A percentile compares a stretch with the other conserved stretches of the same genome.
phyloP scores from a whole-genome alignment of 495 filamentous ascomycete genomes.

The Hypoxylon intermedium region DNA sequence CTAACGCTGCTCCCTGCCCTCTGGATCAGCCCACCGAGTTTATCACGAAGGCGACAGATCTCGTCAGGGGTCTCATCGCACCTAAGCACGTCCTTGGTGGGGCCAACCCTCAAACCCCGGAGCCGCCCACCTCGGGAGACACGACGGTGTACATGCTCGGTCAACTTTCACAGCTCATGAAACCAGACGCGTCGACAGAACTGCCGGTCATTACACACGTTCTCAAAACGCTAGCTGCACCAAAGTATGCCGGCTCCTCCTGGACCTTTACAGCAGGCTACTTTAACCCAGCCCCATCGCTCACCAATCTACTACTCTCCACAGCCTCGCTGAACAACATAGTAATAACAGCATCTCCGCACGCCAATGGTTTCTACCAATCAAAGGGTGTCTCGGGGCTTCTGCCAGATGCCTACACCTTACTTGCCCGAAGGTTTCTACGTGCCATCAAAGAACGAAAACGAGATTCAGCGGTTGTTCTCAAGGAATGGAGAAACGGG shows the following conservation, averaged over 20 bases:
- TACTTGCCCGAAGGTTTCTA: slow-evolving; percentile 83
- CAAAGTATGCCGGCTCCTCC: slow-evolving; percentile 67
- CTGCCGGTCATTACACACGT: slow-evolving; percentile 78
- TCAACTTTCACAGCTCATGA: slow-evolving; percentile 83
- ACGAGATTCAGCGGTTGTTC: slow-evolving; percentile 65
- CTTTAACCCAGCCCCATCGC: slow-evolving; percentile 89
- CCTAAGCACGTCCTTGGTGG: slow-evolving; percentile 35
- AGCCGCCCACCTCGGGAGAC: slow-evolving; percentile 47
- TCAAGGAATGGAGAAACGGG: slow-evolving; percentile 89
- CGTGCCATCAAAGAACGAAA: slow-evolving; percentile 67
- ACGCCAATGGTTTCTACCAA: slow-evolving; percentile 94
- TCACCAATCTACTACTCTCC: slow-evolving; percentile 77
- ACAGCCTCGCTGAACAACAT: slow-evolving; percentile 73
- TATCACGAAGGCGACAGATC: slow-evolving; percentile 67
- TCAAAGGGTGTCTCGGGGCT: slow-evolving; percentile 87
- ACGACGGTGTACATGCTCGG: slow-evolving; percentile 85
- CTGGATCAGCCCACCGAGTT: slow-evolving; percentile 72
- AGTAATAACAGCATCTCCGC: slow-evolving; percentile 90
- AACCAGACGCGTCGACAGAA: slow-evolving; percentile 84
- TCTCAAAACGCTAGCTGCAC: slow-evolving; percentile 66
- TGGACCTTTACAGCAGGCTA: slow-evolving; percentile 99
- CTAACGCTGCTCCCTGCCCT: slow-evolving; percentile 75
- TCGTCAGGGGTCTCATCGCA: slow-evolving; percentile 69
- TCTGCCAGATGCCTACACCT: slow-evolving; percentile 88
- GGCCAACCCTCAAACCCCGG: slow-evolving; percentile 11